These are phyloP conservation scores for Saccharum spontaneum DNA, from an alignment of 176 grass and related monocot genomes.

Conservation along the genomic window DNA sequence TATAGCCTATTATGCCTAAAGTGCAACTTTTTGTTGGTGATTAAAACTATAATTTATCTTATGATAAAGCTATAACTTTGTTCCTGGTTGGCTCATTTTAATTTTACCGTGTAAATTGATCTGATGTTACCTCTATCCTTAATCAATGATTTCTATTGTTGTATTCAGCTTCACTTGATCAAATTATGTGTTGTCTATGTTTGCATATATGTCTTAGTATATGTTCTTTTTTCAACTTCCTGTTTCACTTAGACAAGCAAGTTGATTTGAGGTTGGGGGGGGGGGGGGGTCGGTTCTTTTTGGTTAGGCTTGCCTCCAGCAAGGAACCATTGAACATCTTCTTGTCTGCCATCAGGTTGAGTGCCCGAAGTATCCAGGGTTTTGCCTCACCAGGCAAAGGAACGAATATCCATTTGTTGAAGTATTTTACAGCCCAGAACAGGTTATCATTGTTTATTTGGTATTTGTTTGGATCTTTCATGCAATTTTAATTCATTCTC, in stretches of 20 bases:
- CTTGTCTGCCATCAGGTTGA: slow-evolving; percentile 57
- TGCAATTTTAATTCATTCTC: neutral
- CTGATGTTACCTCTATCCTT: neutral
- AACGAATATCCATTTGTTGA: slow-evolving; percentile 97
- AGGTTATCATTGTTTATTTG: slow-evolving; percentile 47
- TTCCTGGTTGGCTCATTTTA: neutral
- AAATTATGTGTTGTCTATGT: too few species aligned
- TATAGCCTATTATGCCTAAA: neutral
- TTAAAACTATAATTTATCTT: neutral
- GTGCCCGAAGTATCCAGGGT: slow-evolving; percentile 94
- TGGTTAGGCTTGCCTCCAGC: neutral
- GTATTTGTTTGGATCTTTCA: neutral
- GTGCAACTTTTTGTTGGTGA: neutral
- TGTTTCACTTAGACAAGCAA: neutral
- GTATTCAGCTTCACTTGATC: neutral
- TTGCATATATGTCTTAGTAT: neutral
- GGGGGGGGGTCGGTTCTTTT: too few species aligned
- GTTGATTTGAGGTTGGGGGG: too few species aligned
- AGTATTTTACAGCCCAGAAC: slow-evolving; percentile 90
- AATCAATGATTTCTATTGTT: neutral
- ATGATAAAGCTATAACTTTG: neutral
- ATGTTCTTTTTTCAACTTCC: neutral
- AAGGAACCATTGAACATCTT: slow-evolving; percentile 6
- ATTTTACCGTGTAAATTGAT: neutral
- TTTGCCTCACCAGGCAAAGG: slow-evolving; percentile 86